Conservation (phyloP, 2,329 filamentous ascomycete species). For the Colletotrichum filicis region DNA sequence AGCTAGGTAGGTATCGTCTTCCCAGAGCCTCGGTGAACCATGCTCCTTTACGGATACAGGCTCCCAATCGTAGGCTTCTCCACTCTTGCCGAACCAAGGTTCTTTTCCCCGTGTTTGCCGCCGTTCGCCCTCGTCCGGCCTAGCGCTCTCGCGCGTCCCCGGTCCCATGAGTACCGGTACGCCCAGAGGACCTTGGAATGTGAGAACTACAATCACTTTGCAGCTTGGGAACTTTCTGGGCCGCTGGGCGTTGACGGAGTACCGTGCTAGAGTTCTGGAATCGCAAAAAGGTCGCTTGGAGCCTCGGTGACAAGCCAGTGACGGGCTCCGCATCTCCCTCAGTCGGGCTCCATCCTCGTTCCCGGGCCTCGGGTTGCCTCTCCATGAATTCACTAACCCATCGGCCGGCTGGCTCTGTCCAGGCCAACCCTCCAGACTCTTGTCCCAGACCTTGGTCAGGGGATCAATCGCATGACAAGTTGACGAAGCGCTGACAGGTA, state of each 20-base stretch:
- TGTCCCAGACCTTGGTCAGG: not conserved
- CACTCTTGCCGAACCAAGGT: not conserved
- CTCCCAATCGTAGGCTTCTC: not conserved
- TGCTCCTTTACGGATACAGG: not conserved
- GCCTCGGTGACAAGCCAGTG: constrained; percentile 16
- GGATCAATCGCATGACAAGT: not conserved
- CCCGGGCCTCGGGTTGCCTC: constrained; percentile 7
- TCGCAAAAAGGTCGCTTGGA: not conserved
- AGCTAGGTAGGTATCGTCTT: not conserved
- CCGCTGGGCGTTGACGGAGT: not conserved
- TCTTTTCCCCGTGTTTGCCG: constrained; percentile 1
- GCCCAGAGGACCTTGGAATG: constrained; percentile 11
- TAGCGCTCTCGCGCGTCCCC: constrained; percentile 1
- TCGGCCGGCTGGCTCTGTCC: not conserved
- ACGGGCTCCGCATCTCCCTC: constrained; percentile 1
- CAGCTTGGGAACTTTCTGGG: not conserved
- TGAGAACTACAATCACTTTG: not conserved
- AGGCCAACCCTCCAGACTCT: not conserved
- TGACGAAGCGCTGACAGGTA: not conserved
- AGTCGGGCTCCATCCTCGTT: not conserved
- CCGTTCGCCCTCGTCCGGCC: constrained; percentile 15
- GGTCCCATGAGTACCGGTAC: not conserved
- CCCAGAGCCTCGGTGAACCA: not conserved
- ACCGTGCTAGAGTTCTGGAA: not conserved
- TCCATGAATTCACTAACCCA: not conserved